Conservation (phyloP, 2,329 filamentous ascomycete species). For the Akanthomyces uredinophilus region DNA sequence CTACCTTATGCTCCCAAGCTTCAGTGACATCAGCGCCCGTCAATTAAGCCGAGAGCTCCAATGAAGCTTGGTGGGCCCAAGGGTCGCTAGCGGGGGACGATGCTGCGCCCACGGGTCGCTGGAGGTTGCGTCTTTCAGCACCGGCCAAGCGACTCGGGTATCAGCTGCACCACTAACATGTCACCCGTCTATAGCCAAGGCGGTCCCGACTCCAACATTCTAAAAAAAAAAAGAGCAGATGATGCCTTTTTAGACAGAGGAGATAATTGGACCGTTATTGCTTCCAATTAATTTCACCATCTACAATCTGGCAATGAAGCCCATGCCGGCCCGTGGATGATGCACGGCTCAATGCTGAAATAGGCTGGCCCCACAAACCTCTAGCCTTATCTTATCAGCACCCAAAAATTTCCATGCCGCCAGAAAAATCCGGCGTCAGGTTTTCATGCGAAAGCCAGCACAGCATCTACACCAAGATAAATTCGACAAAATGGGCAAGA, state of each 20-base stretch:
- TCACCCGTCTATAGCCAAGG: background rate
- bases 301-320: background rate
- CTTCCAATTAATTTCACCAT: background rate
- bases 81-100: background rate
- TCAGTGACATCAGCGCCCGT: background rate
- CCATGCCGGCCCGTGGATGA: background rate
- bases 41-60: background rate
- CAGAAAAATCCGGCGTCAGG: slow-evolving; percentile 3
- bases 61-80: background rate
- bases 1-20: background rate
- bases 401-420: slow-evolving; percentile 11
- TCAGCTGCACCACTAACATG: background rate
- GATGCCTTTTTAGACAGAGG: background rate
- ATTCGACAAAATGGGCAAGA: slow-evolving; percentile 50
- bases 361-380: background rate
- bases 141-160: background rate
- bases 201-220: background rate
- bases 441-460: background rate
- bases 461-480: background rate
- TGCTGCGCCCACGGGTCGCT: background rate
- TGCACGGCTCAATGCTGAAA: too few relatives aligned
- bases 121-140: background rate
- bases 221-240: background rate
- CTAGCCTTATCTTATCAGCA: slow-evolving; percentile 13
- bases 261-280: background rate